These are phyloP conservation scores for Alternaria arborescens DNA, from an alignment of 2,329 filamentous ascomycete species.

Conservation along the genomic window DNA sequence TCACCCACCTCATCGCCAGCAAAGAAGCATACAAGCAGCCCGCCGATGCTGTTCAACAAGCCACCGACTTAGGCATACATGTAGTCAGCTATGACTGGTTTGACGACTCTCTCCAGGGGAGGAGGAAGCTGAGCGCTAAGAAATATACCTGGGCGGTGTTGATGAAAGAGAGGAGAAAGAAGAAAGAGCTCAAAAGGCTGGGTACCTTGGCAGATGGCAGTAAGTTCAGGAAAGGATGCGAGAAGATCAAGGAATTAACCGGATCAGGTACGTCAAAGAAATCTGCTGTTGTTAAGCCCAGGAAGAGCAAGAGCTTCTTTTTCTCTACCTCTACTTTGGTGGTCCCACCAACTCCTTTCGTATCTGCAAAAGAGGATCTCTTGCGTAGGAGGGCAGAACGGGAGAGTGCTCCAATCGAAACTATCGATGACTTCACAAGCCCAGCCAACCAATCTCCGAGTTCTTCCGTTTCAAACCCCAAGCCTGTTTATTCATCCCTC, in stretches of 20 bases:
- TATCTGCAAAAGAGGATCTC: conserved; percentile 34
- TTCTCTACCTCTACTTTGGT: conserved; percentile 17
- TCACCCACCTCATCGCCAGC: conserved; percentile 78
- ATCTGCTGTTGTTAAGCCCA: conserved; percentile 24
- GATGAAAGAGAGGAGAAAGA: conserved; percentile 43
- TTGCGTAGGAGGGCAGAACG: conserved; percentile 31
- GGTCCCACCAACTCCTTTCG: conserved; percentile 15
- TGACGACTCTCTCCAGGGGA: conserved; percentile 57
- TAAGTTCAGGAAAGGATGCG: conserved; percentile 44
- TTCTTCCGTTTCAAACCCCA: conserved; percentile 1
- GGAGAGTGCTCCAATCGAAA: conserved; percentile 12
- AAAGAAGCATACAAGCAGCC: conserved; percentile 66
- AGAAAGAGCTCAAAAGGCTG: conserved; percentile 38
- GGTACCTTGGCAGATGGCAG: conserved; percentile 40
- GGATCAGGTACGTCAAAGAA: conserved; percentile 50
- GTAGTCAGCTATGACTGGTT: conserved; percentile 58
- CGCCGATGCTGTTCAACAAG: conserved; percentile 43
- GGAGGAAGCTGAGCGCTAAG: conserved; percentile 43
- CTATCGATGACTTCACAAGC: conserved; percentile 1
- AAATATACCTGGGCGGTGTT: conserved; percentile 46
- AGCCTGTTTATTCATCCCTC: background rate
- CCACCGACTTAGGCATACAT: conserved; percentile 27
- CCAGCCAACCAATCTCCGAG: background rate
- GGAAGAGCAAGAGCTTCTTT: conserved; percentile 32
- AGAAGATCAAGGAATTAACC: conserved; percentile 40